Percentiles rank a stretch among this genome's conserved stretches.
Conservation (phyloP, 208 protist genomes). For the Wallacemonas sp. region DNA sequence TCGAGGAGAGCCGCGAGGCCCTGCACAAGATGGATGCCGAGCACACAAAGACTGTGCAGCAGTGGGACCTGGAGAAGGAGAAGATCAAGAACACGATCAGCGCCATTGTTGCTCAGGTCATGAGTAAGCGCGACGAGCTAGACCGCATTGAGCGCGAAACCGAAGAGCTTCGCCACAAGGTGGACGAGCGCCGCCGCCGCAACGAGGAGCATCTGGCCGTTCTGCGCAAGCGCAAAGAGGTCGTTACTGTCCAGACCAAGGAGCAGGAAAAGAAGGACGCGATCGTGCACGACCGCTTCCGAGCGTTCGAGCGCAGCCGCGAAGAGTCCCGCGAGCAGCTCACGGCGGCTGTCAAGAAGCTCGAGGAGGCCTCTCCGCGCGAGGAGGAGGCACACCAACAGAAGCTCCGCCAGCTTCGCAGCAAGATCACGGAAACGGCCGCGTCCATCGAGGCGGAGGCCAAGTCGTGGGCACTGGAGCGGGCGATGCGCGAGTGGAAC, state of each 20-base stretch:
- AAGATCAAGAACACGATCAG: conserved; percentile 69
- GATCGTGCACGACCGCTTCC: conserved; percentile 40
- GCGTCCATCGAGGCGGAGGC: conserved; percentile 63
- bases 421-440: conserved; percentile 45
- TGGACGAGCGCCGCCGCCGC: conserved; percentile 63
- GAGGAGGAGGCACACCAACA: conserved; percentile 54
- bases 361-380: conserved; percentile 44
- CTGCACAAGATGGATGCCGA: conserved; percentile 54
- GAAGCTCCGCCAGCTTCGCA: conserved; percentile 42
- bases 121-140: conserved; percentile 64
- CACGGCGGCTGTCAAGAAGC: conserved; percentile 40
- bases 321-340: conserved; percentile 62
- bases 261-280: conserved; percentile 63
- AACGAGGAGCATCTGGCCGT: conserved; percentile 73
- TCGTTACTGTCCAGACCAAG: conserved; percentile 34
- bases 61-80: conserved; percentile 86
- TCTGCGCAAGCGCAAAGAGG: conserved; percentile 52
- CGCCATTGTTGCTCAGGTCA: conserved; percentile 64
- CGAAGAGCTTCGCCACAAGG: conserved; percentile 59
- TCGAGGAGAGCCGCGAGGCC: conserved; percentile 40
- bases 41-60: conserved; percentile 50
- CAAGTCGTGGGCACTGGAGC: conserved; percentile 79
- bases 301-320: conserved; percentile 43
- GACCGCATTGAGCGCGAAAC: conserved; percentile 60
- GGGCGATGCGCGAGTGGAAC: conserved; percentile 69